These are phyloP conservation scores for Clonostachys rhizophaga DNA, from an alignment of 2,329 filamentous ascomycete species.

Conservation along the genomic window DNA sequence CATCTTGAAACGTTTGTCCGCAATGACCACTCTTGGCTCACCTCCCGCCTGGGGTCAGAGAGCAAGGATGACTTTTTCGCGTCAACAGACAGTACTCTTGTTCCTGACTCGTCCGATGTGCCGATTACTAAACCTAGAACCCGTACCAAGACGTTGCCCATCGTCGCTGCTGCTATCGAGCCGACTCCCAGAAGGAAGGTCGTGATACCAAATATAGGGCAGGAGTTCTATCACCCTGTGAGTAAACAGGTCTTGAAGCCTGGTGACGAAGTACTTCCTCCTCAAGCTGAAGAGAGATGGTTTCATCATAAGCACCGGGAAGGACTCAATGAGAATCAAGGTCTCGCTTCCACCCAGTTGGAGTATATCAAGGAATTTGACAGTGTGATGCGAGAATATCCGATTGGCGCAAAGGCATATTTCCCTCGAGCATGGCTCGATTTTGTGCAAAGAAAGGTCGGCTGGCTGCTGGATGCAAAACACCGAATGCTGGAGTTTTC, in stretches of 20 bases:
- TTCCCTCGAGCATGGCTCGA: conserved; percentile 45
- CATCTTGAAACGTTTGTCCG: conserved; percentile 35
- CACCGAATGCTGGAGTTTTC: conserved; percentile 48
- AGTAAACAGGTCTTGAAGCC: conserved; percentile 47
- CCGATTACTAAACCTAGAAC: conserved; percentile 3
- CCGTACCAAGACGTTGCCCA: not conserved
- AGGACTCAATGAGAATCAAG: conserved; percentile 51
- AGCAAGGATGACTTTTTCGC: conserved; percentile 14
- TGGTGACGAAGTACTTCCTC: conserved; percentile 39
- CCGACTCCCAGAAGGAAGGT: conserved; percentile 15
- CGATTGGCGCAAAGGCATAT: conserved; percentile 45
- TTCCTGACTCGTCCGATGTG: conserved; percentile 1
- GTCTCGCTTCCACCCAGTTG: conserved; percentile 48
- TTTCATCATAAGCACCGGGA: conserved; percentile 55
- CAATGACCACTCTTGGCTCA: conserved; percentile 41
- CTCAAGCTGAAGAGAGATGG: conserved; percentile 44
- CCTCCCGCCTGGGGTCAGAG: conserved; percentile 31
- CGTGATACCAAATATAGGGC: conserved; percentile 42
- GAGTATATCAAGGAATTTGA: conserved; percentile 58
- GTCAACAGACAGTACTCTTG: conserved; percentile 4
- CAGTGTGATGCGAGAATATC: conserved; percentile 44
- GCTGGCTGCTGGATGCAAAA: conserved; percentile 44
- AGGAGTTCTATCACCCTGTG: conserved; percentile 51
- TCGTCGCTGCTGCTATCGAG: conserved; percentile 9
- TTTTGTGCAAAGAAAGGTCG: conserved; percentile 44